Base-by-base conservation (phyloP, 116 monocot species). In the Cymodocea nodosa region DNA sequence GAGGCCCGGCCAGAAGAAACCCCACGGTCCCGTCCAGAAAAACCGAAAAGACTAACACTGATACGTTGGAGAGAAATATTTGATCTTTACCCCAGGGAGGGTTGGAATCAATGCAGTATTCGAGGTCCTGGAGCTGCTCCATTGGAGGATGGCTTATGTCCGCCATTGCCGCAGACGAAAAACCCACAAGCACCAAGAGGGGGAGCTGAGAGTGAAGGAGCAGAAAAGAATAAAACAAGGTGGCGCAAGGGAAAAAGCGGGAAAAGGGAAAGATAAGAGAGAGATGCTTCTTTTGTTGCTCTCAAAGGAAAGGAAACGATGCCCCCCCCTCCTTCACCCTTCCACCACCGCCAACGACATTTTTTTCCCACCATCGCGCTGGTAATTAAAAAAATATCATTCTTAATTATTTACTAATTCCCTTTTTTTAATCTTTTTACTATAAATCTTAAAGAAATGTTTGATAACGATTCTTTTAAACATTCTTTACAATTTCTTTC, bases 41-140 rank as follows among this genome's bases (percentile, higher is more conserved):
- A 48, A 23, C 19, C 15, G 5, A 66, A 60, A 70, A 37, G 66
- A n/a, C n/a, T 30, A 30, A 30, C 30, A 30, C 30, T 3, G 30
- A 3, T 3, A 30, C 2, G 30, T 30, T 30, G 30, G 30, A 30
- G 20, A 68, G 18, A 37, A 23, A 70, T 23, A 35, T 0, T 36
- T 16, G 11, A 75, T 35, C 12, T n/a, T 75, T 78, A 89, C 89
- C 57, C 89, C 89, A 89, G 7, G 93, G 86, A 36, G 86, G 93
- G 57, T 93, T 93, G 64, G 93, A 93, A 69, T 93, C 93, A 62
- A 93, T 89, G 72, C 93, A 93, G 77, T 93, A 89, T 71, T 93
- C 93, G 34, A 93, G 89, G 73, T 89, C 93, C 61, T 93, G 93
- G 15, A 93, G 89, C 79, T 93, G 89, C 70, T 93, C 93, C 89